Base-by-base conservation (phyloP, 2,329 filamentous ascomycete genomes). In the Clarireedia paspali region DNA sequence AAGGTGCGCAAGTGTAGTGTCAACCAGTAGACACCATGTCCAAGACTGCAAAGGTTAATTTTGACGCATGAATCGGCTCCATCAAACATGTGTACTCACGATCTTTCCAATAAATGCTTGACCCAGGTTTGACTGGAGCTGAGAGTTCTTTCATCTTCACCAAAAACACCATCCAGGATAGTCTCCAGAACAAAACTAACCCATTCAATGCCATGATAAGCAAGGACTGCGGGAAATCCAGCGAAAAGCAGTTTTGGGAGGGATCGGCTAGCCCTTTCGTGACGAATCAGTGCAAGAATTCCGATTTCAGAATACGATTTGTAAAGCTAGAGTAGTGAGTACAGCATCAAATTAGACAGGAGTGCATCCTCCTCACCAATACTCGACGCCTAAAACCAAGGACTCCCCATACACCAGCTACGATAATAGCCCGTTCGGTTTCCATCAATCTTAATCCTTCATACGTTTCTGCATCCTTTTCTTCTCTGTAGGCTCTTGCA, bases 381-480 rank as follows among this genome's bases (percentile, higher is more conserved):
- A 68, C 62, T 7, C 68, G 61, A 48, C 65, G 62, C 40, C 68
- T 60, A 5, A 70, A 51, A 7, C 67, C 68, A 51, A 68, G 50
- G 6, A 66, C 65, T 39, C 68, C 66, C 68, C 68, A 70, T 5
- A 68, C 61, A 12, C 68, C 68, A n/a, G 57, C 62, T 26, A 65
- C 57, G 27, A 69, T 47, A 3, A 59, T 53, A 30, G 56, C 59
- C 14, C 64, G 59, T 4, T 67, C 67, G 49, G 60, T 46, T 44
- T 68, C 64, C 57, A 70, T 62, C 5, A 67, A 51, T 46, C 62
- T 59, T 53, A 69, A 56, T 2, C 65, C 68, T 14, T 56, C 58
- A 4, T 64, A 56, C 10, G 63, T 67, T 26, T 70, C 67, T 44
- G 62, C 49, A 44, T 62, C 61, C 53, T 62, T 63, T 1, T 61